phyloP scores from a whole-genome alignment of 768 basidiomycete species.

The Glaciozyma martinii region DNA sequence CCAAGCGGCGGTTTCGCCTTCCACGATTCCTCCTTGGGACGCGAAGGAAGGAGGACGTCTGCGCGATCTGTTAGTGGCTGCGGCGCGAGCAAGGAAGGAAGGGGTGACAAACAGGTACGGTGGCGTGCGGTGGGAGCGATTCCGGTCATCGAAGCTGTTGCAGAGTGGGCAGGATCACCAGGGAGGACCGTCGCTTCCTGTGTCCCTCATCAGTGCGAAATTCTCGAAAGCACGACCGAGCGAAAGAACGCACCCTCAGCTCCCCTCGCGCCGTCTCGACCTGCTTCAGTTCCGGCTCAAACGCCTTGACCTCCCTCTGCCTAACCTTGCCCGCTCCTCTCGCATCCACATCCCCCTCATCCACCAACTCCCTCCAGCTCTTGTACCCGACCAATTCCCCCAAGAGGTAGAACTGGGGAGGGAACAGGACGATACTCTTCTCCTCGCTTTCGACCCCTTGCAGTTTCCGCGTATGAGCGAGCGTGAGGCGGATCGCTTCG shows the following conservation, averaged over 20 bases:
- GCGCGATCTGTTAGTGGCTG: no score
- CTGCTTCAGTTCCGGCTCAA: constrained; percentile 1
- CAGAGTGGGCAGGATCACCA: constrained; percentile 13
- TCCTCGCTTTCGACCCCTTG: not conserved
- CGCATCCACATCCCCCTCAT: not conserved
- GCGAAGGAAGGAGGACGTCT: not conserved
- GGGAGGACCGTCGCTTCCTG: constrained; percentile 15
- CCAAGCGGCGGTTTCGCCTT: not conserved
- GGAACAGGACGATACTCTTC: constrained; percentile 26
- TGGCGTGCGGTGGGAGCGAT: not conserved
- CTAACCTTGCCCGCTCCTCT: not conserved
- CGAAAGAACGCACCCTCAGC: not conserved
- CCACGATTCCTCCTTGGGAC: not conserved
- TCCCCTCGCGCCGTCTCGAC: not conserved
- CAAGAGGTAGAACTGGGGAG: constrained; percentile 33
- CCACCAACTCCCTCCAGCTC: not conserved
- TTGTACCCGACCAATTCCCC: constrained; percentile 23
- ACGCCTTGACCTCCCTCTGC: not conserved
- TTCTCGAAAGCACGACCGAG: no score
- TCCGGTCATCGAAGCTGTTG: not conserved
- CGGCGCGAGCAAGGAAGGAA: not conserved
- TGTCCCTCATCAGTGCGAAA: no score
- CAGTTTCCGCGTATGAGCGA: constrained; percentile 9
- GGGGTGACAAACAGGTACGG: constrained; percentile 22
- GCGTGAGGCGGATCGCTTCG: constrained; percentile 19